Evolutionary conservation across 495 filamentous ascomycete genomes (phyloP), one percentile per base, ranked within the genome.

Genomic region (Penicillium nucicola): DNA sequence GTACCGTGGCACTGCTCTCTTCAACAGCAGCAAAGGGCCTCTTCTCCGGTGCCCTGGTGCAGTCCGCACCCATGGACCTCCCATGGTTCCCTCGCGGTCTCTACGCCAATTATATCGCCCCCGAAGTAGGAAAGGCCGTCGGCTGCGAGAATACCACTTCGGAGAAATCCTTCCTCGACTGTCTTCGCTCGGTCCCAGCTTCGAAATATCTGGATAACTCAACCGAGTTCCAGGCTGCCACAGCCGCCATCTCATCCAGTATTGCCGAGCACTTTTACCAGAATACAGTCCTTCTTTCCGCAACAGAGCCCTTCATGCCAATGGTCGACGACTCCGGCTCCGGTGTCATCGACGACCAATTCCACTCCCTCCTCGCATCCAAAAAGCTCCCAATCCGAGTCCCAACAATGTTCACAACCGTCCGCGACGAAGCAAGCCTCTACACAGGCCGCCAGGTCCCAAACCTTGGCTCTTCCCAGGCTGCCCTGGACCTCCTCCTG

Each of bases 1-100:
- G 69, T 28, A 76, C 80, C 0, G 66, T 81, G 9, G 78, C 76
- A 13, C 61, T 81, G 61, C 65, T 76, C 4, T 75, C 77, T 30
- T 67, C 65, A 0, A 48, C 49, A 5, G 56, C 56, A 10, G 67
- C 65, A 1, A 55, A 57, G 12, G 63, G 65, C 12, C 59, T 70
- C 36, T 70, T 70, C 54, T 58, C 61, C 14, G 60, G 54, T 8
- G 63, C 67, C 0, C 61, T 70, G 18, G 50, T 60, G 10, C 65
- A 70, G 30, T 68, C 65, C 1, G 55, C 58, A 9, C 56, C 56
- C 0, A 23, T 62, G 10, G 62, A 62, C 32, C 28, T 60, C 2
- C 62, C 65, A 1, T 68, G 62, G 62, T 66, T 60, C 52, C 58
- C 65, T 2, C 62, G 58, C 9, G 34, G 42, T 2, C 42, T 67